Evolutionary conservation across 202 grass and related monocot species (phyloP).

Genomic region (Setaria viridis): DNA sequence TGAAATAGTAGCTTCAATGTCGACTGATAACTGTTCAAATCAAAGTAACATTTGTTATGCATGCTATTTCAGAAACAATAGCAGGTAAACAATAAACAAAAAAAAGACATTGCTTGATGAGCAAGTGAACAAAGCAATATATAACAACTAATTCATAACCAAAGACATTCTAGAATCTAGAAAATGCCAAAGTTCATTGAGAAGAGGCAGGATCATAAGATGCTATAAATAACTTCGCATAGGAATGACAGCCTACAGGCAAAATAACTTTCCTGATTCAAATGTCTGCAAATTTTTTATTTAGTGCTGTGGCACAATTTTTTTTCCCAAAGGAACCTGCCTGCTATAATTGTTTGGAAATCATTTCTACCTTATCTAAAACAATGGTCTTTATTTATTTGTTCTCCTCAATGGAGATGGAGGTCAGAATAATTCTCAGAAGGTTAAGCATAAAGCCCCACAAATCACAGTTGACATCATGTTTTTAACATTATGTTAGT

Average conservation of each 20-base stretch:
- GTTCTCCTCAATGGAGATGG: slow-evolving; percentile 30
- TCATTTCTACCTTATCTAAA: slow-evolving; percentile 38
- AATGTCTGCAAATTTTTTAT: slow-evolving; percentile 9
- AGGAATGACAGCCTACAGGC: not conserved
- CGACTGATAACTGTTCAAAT: slow-evolving; percentile 77
- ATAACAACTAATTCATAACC: slow-evolving; percentile 26
- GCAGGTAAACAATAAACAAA: not conserved
- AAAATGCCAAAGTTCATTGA: not conserved
- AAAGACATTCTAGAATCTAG: slow-evolving; percentile 25
- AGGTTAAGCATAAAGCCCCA: slow-evolving; percentile 32
- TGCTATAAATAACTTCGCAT: slow-evolving; percentile 3
- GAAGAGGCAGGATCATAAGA: slow-evolving; percentile 12
- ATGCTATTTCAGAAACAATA: slow-evolving; percentile 29
- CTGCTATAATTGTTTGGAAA: slow-evolving; percentile 1
- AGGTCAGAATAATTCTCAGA: slow-evolving; percentile 16
- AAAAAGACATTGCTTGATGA: not conserved
- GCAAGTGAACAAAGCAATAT: slow-evolving; percentile 27
- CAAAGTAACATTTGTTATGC: slow-evolving; percentile 44
- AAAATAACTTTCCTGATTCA: not conserved
- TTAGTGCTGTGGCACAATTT: not conserved
- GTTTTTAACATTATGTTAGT: slow-evolving; percentile 11
- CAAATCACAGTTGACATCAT: not conserved
- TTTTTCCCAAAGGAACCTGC: not conserved
- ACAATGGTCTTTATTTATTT: not conserved
- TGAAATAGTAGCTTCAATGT: slow-evolving; percentile 92